Evolutionary conservation across 1,284 basidiomycete genomes (phyloP).

Genomic region (Ustilago lituana): DNA sequence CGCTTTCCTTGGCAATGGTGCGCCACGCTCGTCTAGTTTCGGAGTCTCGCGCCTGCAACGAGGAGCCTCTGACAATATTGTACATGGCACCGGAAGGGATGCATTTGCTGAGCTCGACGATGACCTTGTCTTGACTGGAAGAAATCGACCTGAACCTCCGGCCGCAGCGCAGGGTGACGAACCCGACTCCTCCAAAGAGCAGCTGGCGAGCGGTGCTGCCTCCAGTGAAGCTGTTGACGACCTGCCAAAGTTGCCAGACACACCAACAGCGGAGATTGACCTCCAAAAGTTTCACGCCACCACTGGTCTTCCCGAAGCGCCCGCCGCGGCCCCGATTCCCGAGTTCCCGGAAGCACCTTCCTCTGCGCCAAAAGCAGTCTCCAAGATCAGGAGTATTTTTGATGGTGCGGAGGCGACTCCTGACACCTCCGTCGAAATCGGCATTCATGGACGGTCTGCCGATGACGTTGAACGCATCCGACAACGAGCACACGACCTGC

Average conservation of each 20-base stretch:
- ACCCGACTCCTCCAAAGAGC: slow-evolving; percentile 6
- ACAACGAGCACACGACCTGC: slow-evolving; percentile 31
- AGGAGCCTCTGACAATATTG: slow-evolving; percentile 38
- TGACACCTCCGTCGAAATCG: slow-evolving; percentile 54
- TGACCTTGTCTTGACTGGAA: slow-evolving; percentile 40
- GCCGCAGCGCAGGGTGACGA: slow-evolving; percentile 1
- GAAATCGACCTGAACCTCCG: slow-evolving; percentile 29
- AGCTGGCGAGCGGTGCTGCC: slow-evolving; percentile 1
- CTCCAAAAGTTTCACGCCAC: slow-evolving; percentile 29
- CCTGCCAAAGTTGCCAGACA: slow-evolving; percentile 43
- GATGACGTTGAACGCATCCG: slow-evolving; percentile 44
- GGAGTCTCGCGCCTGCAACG: slow-evolving; percentile 26
- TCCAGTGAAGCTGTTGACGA: slow-evolving; percentile 6
- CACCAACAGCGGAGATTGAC: slow-evolving; percentile 43
- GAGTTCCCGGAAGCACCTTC: slow-evolving; percentile 51
- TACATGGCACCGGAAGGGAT: slow-evolving; percentile 41
- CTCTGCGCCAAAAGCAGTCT: slow-evolving; percentile 19
- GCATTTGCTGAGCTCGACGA: slow-evolving; percentile 60
- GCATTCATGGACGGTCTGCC: slow-evolving; percentile 47
- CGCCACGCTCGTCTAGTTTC: slow-evolving; percentile 28
- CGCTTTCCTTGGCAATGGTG: slow-evolving; percentile 37
- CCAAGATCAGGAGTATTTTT: slow-evolving; percentile 21
- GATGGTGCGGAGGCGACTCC: slow-evolving; percentile 22
- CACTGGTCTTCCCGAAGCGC: slow-evolving; percentile 10
- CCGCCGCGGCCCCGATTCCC: slow-evolving; percentile 25